Conservation (phyloP, 805 yeast genomes). For the Kazachstania bromeliacearum region DNA sequence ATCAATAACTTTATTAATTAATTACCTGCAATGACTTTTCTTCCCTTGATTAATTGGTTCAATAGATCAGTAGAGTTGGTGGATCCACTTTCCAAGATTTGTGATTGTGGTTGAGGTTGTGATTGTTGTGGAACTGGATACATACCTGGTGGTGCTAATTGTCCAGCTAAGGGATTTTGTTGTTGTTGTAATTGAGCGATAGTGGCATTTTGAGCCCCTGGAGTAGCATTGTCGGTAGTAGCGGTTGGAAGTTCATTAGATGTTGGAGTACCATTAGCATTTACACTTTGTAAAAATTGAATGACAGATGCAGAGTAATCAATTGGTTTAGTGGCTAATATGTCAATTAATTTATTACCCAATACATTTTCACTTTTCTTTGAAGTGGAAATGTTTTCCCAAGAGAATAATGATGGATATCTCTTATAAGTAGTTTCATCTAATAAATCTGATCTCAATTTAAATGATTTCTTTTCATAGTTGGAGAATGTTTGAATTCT, state of each 20-base stretch:
- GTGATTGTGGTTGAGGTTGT: slow-evolving; percentile 10
- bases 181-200: slow-evolving; percentile 11
- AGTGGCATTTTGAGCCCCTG: slow-evolving; percentile 14
- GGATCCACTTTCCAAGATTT: slow-evolving; percentile 13
- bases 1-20: no score
- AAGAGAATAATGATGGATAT: slow-evolving; percentile 44
- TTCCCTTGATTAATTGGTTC: slow-evolving; percentile 78
- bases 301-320: slow-evolving; percentile 26
- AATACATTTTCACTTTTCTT: slow-evolving; percentile 28
- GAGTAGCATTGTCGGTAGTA: slow-evolving; percentile 23
- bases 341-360: slow-evolving; percentile 29
- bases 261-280: slow-evolving; percentile 16
- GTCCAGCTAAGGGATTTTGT: slow-evolving; percentile 22
- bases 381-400: slow-evolving; percentile 30
- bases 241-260: slow-evolving; percentile 10
- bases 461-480: slow-evolving; percentile 30
- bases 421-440: slow-evolving; percentile 21
- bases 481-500: slow-evolving; percentile 35
- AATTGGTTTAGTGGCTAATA: slow-evolving; percentile 30
- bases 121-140: slow-evolving; percentile 26
- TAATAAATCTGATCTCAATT: slow-evolving; percentile 30
- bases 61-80: slow-evolving; percentile 71
- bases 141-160: slow-evolving; percentile 69
- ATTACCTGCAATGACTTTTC: slow-evolving; percentile 34
- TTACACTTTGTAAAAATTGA: slow-evolving; percentile 23